Conservation (phyloP, 768 basidiomycete genomes). For the Suillus ampliporus region DNA sequence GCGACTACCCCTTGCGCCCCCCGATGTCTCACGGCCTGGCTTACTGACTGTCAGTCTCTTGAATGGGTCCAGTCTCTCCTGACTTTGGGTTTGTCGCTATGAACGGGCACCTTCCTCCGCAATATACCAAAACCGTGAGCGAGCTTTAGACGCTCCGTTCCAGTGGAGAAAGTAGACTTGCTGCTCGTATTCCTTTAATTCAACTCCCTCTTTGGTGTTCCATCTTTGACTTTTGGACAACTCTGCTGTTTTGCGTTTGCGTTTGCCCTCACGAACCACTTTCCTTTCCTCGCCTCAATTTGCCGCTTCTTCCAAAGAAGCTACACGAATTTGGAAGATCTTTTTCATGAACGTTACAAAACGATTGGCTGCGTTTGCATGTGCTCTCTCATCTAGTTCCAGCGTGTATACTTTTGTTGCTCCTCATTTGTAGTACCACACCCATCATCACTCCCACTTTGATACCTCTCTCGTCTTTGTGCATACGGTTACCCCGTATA, state of each 20-base stretch:
- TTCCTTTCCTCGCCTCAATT: constrained; percentile 30
- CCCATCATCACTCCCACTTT: constrained; percentile 38
- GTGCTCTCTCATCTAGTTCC: constrained; percentile 39
- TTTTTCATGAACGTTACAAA: constrained; percentile 39
- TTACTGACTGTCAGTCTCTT: constrained; percentile 53
- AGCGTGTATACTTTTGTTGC: constrained; percentile 41
- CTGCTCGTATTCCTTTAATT: constrained; percentile 32
- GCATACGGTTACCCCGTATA: constrained; percentile 46
- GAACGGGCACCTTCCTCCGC: constrained; percentile 74
- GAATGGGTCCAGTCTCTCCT: constrained; percentile 67
- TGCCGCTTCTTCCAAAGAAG: constrained; percentile 33
- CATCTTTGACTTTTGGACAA: constrained; percentile 38
- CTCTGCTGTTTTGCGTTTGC: constrained; percentile 28
- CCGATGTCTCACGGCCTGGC: constrained; percentile 43
- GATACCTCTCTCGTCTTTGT: constrained; percentile 36
- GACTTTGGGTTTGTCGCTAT: constrained; percentile 85
- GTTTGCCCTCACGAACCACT: constrained; percentile 39
- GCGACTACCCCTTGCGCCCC: constrained; percentile 19
- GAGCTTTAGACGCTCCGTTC: constrained; percentile 48
- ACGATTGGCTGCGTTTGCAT: constrained; percentile 43
- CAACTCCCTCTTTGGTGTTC: constrained; percentile 28
- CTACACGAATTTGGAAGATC: constrained; percentile 42
- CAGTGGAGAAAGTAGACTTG: constrained; percentile 36
- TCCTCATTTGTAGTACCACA: constrained; percentile 44
- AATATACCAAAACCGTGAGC: constrained; percentile 63